phyloP scores from a whole-genome alignment of 768 basidiomycete species.

The Auricularia sp. region DNA sequence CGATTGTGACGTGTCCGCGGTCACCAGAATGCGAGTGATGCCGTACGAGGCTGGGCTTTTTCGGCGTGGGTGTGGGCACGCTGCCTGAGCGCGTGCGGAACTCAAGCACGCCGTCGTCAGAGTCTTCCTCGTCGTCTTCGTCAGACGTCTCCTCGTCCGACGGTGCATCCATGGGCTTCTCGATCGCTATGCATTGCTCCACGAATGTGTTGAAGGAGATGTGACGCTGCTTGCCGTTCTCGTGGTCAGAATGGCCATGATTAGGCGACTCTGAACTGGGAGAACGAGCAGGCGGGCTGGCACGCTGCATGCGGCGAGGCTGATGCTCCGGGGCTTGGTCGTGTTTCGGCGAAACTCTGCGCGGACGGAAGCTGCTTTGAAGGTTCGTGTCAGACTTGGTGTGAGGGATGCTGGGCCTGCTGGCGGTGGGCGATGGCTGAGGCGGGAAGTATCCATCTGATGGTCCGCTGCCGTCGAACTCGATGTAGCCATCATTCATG shows the following conservation, averaged over 20 bases:
- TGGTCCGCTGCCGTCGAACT: not conserved
- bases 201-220: slow-evolving; percentile 98
- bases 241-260: slow-evolving; percentile 6
- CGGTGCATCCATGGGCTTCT: slow-evolving; percentile 68
- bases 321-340: slow-evolving; percentile 41
- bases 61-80: slow-evolving; percentile 13
- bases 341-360: slow-evolving; percentile 52
- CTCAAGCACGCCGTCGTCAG: slow-evolving; percentile 51
- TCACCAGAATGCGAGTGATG: slow-evolving; percentile 17
- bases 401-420: slow-evolving; percentile 58
- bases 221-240: slow-evolving; percentile 52
- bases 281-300: slow-evolving; percentile 3
- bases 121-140: slow-evolving; percentile 34
- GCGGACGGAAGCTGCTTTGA: slow-evolving; percentile 37
- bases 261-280: slow-evolving; percentile 21
- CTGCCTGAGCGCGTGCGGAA: slow-evolving; percentile 39
- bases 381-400: slow-evolving; percentile 89
- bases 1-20: slow-evolving; percentile 38
- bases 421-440: slow-evolving; percentile 9
- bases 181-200: slow-evolving; percentile 88
- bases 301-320: slow-evolving; percentile 15
- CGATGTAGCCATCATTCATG: slow-evolving; percentile 15
- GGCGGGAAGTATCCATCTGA: not conserved
- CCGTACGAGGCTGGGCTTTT: slow-evolving; percentile 1
- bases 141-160: slow-evolving; percentile 66